phyloP scores from a whole-genome alignment of 768 basidiomycete species.

The Sporobolomyces pararoseus region DNA sequence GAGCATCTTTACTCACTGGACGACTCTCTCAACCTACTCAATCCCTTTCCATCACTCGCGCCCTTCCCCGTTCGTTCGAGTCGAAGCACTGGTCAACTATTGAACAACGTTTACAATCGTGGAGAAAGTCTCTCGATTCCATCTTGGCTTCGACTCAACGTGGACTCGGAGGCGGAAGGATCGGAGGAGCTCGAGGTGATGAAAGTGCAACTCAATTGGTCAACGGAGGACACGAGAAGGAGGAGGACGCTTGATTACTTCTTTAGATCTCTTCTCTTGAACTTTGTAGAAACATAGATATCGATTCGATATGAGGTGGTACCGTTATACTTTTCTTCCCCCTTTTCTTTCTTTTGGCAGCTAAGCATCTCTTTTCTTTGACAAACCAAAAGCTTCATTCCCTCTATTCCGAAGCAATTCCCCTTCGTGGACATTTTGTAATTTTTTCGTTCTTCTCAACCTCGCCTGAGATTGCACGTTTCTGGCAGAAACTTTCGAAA shows the following conservation, averaged over 20 bases:
- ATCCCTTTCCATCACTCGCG: constrained; percentile 66
- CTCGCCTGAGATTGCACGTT: too few relatives aligned
- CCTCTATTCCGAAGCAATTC: too few relatives aligned
- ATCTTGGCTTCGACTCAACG: constrained; percentile 12
- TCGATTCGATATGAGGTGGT: too few relatives aligned
- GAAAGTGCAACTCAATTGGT: constrained; percentile 3
- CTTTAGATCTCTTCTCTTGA: background rate
- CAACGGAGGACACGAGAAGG: background rate
- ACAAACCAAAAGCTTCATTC: too few relatives aligned
- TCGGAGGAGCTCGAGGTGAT: background rate
- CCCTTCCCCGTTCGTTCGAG: constrained; percentile 63
- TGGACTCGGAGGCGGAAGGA: background rate
- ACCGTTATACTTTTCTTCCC: too few relatives aligned
- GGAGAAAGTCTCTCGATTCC: constrained; percentile 51
- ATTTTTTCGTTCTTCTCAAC: too few relatives aligned
- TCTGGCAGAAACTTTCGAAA: too few relatives aligned
- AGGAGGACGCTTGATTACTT: constrained; percentile 2
- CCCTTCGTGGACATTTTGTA: too few relatives aligned
- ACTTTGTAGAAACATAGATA: too few relatives aligned
- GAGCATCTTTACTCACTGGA: constrained; percentile 70
- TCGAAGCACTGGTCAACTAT: constrained; percentile 73
- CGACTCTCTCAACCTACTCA: constrained; percentile 78
- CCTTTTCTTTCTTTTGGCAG: too few relatives aligned
- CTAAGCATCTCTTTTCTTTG: too few relatives aligned
- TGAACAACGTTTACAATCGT: constrained; percentile 67